These are phyloP conservation scores for Paecilomyces formosus DNA, from an alignment of 2,329 filamentous ascomycete genomes.

Conservation along the genomic window DNA sequence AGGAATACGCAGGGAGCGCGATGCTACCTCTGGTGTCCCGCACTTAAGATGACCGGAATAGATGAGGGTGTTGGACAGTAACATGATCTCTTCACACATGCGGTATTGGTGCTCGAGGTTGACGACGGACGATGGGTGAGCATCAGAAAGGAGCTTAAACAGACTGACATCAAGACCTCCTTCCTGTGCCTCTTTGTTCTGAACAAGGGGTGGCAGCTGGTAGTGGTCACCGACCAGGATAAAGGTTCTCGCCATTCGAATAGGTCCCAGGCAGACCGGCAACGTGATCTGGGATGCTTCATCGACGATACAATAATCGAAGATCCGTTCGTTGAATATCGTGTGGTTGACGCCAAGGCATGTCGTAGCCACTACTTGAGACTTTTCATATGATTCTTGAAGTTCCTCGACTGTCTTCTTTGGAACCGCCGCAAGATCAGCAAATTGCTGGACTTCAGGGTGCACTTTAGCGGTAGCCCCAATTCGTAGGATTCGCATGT, in stretches of 20 bases:
- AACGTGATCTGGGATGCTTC: slow-evolving; percentile 97
- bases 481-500: slow-evolving; percentile 73
- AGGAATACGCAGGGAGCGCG: slow-evolving; percentile 60
- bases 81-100: slow-evolving; percentile 97
- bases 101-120: slow-evolving; percentile 94
- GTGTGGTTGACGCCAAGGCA: slow-evolving; percentile 87
- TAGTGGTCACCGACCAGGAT: slow-evolving; percentile 96
- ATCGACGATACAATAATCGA: slow-evolving; percentile 98
- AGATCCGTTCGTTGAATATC: slow-evolving; percentile 78
- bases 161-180: slow-evolving; percentile 87
- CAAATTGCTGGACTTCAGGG: slow-evolving; percentile 78
- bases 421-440: slow-evolving; percentile 65
- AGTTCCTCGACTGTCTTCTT: slow-evolving; percentile 77
- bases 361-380: slow-evolving; percentile 86
- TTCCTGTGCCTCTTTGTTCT: slow-evolving; percentile 77
- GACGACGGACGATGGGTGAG: slow-evolving; percentile 78
- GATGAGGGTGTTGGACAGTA: slow-evolving; percentile 83
- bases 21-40: slow-evolving; percentile 68
- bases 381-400: slow-evolving; percentile 72
- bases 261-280: slow-evolving; percentile 87
- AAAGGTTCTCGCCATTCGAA: slow-evolving; percentile 86
- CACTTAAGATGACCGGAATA: slow-evolving; percentile 89
- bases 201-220: slow-evolving; percentile 87
- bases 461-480: slow-evolving; percentile 82
- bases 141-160: slow-evolving; percentile 88